phyloP scores from a whole-genome alignment of 257 asterid species.

The Solanum lycopersicoides region DNA sequence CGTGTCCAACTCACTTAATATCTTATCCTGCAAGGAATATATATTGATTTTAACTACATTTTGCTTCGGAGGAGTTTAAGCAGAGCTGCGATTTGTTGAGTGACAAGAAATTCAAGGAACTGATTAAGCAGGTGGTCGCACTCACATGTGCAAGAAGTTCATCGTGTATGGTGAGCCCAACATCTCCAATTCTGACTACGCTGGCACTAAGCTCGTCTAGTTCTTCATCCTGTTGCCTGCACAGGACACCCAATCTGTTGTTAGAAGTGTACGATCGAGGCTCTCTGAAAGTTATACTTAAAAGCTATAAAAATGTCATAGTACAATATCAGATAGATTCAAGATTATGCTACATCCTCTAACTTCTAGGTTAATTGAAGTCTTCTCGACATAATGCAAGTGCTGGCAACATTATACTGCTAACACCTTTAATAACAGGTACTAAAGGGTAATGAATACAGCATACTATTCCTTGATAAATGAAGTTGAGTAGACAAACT shows the following conservation, averaged over 20 bases:
- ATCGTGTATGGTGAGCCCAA: slow-evolving; percentile 96
- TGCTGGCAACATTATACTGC: background rate
- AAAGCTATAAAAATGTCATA: background rate
- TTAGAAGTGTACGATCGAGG: background rate
- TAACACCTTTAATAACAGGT: background rate
- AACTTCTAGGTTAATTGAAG: background rate
- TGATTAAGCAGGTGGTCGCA: background rate
- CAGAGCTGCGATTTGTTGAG: background rate
- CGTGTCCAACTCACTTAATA: slow-evolving; percentile 66
- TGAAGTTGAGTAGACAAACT: background rate
- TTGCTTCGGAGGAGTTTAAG: background rate
- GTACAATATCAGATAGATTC: background rate
- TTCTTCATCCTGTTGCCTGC: slow-evolving; percentile 76
- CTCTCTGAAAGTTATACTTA: background rate
- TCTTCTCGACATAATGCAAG: background rate
- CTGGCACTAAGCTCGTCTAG: slow-evolving; percentile 86
- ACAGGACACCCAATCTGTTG: too few species aligned
- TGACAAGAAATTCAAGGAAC: background rate
- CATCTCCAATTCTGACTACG: slow-evolving; percentile 85
- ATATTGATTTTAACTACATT: background rate
- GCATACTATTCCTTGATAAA: background rate
- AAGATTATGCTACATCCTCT: background rate
- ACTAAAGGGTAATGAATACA: background rate
- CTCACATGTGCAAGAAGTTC: slow-evolving; percentile 86
- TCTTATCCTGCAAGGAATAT: slow-evolving; percentile 55